These are phyloP conservation scores for Mercurialis annua DNA, from an alignment of 345 rosid species.

Conservation along the genomic window DNA sequence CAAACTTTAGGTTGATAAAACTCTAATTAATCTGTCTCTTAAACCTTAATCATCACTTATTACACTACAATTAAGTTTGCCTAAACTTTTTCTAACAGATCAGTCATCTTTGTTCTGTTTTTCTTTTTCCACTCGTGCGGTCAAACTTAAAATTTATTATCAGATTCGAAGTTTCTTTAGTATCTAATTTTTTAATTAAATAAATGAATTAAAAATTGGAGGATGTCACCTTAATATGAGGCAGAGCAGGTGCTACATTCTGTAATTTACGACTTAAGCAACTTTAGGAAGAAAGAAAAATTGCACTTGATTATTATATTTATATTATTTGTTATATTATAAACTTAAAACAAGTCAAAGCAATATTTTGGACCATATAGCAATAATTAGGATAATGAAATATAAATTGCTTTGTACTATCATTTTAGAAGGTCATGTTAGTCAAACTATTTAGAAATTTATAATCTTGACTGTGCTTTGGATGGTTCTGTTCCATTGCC, in stretches of 20 bases:
- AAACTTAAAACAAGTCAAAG: slow-evolving; percentile 21
- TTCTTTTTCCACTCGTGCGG: slow-evolving; percentile 51
- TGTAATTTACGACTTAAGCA: neutral
- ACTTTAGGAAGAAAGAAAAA: neutral
- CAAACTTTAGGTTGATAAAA: slow-evolving; percentile 11
- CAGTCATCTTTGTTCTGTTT: neutral
- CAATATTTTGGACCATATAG: slow-evolving; percentile 14
- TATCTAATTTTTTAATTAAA: slow-evolving; percentile 20
- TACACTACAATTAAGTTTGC: slow-evolving; percentile 18
- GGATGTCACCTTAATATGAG: slow-evolving; percentile 39
- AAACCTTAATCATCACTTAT: slow-evolving; percentile 16
- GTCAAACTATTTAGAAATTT: slow-evolving; percentile 22
- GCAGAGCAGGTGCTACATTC: slow-evolving; percentile 18
- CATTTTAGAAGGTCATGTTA: slow-evolving; percentile 4
- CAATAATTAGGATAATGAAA: slow-evolving; percentile 15
- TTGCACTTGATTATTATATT: no score
- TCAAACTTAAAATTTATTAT: slow-evolving; percentile 23
- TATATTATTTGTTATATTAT: no score
- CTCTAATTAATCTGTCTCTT: neutral
- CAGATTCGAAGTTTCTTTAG: neutral
- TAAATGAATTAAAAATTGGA: slow-evolving; percentile 21
- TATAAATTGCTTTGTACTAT: neutral
- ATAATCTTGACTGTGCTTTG: slow-evolving; percentile 3
- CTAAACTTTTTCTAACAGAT: slow-evolving; percentile 30
- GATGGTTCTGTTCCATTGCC: slow-evolving; percentile 3